Evolutionary conservation across 2,329 filamentous ascomycete genomes (phyloP).

Genomic region (Trichoderma arundinaceum): DNA sequence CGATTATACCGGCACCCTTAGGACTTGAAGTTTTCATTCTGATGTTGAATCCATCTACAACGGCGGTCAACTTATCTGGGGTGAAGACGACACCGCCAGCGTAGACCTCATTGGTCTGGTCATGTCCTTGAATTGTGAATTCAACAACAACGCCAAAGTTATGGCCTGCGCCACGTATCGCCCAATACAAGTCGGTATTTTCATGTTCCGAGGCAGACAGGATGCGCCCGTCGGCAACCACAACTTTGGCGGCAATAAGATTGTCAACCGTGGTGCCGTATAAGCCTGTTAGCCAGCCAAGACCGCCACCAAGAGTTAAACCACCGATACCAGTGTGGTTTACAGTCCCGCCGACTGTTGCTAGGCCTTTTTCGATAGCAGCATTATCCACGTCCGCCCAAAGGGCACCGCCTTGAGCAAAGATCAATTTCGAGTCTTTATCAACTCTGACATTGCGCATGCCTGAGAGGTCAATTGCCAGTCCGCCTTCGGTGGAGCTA

Average conservation of each 20-base stretch:
- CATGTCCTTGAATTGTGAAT: conserved; percentile 42
- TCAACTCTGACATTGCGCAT: conserved; percentile 58
- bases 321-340: conserved; percentile 67
- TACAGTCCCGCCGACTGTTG: conserved; percentile 66
- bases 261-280: conserved; percentile 59
- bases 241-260: conserved; percentile 47
- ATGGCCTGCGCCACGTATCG: conserved; percentile 54
- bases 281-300: conserved; percentile 60
- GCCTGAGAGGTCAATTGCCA: conserved; percentile 60
- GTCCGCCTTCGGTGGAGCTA: conserved; percentile 54
- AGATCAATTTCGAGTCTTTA: conserved; percentile 49
- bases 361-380: conserved; percentile 55
- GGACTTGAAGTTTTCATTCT: conserved; percentile 36
- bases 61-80: conserved; percentile 36
- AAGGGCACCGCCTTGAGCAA: conserved; percentile 55
- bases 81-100: conserved; percentile 41
- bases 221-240: conserved; percentile 46
- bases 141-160: conserved; percentile 52
- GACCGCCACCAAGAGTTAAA: conserved; percentile 62
- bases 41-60: conserved; percentile 37
- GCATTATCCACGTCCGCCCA: conserved; percentile 62
- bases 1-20: conserved; percentile 39
- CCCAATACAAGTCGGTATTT: conserved; percentile 55
- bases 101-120: conserved; percentile 42
- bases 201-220: conserved; percentile 48